A percentile compares a stretch with the other conserved stretches of the same genome.
These are phyloP conservation scores for Teunomyces tritomae DNA, from an alignment of 805 yeast genomes.

Conservation along the genomic window DNA sequence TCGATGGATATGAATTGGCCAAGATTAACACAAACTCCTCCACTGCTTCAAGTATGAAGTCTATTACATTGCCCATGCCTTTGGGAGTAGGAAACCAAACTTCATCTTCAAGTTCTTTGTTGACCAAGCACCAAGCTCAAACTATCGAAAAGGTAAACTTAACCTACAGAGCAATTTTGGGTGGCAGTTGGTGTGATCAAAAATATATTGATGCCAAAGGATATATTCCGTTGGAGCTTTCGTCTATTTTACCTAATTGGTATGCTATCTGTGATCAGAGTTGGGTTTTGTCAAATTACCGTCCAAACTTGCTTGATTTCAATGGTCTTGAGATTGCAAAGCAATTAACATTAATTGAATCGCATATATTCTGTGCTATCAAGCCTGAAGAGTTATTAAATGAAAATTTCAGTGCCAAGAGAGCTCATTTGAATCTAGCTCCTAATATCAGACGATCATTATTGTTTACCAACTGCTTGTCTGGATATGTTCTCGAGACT, in stretches of 20 bases:
- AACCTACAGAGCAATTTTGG: conserved; percentile 53
- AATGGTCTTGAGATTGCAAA: conserved; percentile 76
- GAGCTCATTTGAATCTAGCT: conserved; percentile 55
- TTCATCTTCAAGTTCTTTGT: conserved; percentile 35
- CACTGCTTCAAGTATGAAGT: conserved; percentile 36
- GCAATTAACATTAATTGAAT: conserved; percentile 71
- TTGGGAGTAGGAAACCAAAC: conserved; percentile 37
- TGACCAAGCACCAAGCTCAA: conserved; percentile 37
- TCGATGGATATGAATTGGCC: conserved; percentile 58
- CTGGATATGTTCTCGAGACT: conserved; percentile 71
- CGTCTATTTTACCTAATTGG: conserved; percentile 45
- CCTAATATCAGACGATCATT: conserved; percentile 63
- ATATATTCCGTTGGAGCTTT: conserved; percentile 31
- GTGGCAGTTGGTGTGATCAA: conserved; percentile 45
- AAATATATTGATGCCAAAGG: conserved; percentile 28
- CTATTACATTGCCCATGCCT: conserved; percentile 42
- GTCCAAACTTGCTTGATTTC: conserved; percentile 52
- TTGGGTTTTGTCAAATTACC: conserved; percentile 56
- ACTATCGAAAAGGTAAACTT: conserved; percentile 50
- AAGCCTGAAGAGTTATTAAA: conserved; percentile 65
- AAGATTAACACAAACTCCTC: conserved; percentile 48
- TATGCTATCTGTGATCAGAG: conserved; percentile 49
- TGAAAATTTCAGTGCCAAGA: conserved; percentile 59
- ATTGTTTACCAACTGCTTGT: conserved; percentile 66
- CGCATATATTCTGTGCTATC: conserved; percentile 60